These are phyloP conservation scores for Spathaspora passalidarum DNA, from an alignment of 805 yeast genomes.

Conservation along the genomic window DNA sequence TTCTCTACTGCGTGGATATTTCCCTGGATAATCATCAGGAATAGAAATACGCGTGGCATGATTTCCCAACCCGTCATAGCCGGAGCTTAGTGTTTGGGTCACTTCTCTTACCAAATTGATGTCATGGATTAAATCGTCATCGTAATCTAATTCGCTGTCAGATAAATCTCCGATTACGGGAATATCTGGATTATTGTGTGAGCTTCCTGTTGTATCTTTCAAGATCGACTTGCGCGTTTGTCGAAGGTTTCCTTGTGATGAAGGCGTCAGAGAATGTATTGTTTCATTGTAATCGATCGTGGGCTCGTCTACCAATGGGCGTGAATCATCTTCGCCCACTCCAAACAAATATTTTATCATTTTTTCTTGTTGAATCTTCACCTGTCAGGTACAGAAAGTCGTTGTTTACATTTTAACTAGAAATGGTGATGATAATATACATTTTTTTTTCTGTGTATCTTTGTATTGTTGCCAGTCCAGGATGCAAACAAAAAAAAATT, in stretches of 20 bases:
- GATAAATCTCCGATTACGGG: constrained; percentile 10
- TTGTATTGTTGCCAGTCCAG: no score
- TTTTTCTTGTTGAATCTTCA: neutral
- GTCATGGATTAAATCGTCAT: constrained; percentile 6
- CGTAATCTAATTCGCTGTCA: constrained; percentile 15
- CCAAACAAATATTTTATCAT: constrained; percentile 10
- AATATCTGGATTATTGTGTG: neutral
- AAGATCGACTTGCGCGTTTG: neutral
- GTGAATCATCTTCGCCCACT: constrained; percentile 8
- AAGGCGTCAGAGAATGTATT: constrained; percentile 8
- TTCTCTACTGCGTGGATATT: constrained; percentile 6
- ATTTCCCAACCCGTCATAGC: neutral
- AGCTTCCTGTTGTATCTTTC: neutral
- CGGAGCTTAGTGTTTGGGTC: constrained; percentile 2
- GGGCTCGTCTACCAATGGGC: constrained; percentile 29
- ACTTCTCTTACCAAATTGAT: neutral
- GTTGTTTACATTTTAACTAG: neutral
- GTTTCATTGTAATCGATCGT: constrained; percentile 33
- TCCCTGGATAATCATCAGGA: constrained; percentile 20
- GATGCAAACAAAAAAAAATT: no score
- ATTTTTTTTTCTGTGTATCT: neutral
- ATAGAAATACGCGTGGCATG: no score
- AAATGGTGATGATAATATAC: neutral
- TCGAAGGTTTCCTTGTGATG: neutral
- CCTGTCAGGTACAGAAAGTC: neutral